A percentile compares a stretch with the other conserved stretches of the same genome.
These are phyloP conservation scores for Alternaria brassicicola DNA, from an alignment of 2,329 filamentous ascomycete genomes.

Conservation along the genomic window DNA sequence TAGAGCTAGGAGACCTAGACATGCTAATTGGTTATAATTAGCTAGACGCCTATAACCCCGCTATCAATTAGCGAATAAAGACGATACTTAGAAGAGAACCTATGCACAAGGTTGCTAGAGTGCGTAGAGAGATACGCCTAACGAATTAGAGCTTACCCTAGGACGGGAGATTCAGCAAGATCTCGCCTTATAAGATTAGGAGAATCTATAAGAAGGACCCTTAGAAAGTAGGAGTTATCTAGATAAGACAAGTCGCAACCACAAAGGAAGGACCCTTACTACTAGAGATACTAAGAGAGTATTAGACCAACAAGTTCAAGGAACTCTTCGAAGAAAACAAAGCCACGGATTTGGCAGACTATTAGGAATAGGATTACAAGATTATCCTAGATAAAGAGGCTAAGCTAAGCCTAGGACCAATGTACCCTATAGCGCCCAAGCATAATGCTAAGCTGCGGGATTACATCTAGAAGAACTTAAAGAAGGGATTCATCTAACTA, in stretches of 20 bases:
- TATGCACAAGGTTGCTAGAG: neutral
- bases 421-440: too few relatives aligned
- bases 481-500: too few relatives aligned
- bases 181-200: neutral
- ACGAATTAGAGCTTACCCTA: neutral
- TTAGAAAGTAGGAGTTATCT: neutral
- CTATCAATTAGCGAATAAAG: neutral
- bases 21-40: too few relatives aligned
- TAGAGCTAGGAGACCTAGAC: too few relatives aligned
- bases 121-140: neutral
- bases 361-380: too few relatives aligned
- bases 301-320: neutral
- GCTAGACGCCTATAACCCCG: too few relatives aligned
- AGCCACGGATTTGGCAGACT: too few relatives aligned
- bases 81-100: neutral
- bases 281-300: neutral
- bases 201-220: neutral
- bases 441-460: too few relatives aligned
- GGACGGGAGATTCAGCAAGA: neutral
- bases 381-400: too few relatives aligned
- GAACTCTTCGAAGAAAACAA: too few relatives aligned
- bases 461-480: too few relatives aligned
- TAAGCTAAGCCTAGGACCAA: too few relatives aligned
- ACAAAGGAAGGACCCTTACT: neutral
- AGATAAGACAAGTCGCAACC: neutral